Evolutionary conservation across 2,329 filamentous ascomycete species (phyloP), one percentile per base, ranked within the genome.

Genomic region (Ophiostoma australiae): DNA sequence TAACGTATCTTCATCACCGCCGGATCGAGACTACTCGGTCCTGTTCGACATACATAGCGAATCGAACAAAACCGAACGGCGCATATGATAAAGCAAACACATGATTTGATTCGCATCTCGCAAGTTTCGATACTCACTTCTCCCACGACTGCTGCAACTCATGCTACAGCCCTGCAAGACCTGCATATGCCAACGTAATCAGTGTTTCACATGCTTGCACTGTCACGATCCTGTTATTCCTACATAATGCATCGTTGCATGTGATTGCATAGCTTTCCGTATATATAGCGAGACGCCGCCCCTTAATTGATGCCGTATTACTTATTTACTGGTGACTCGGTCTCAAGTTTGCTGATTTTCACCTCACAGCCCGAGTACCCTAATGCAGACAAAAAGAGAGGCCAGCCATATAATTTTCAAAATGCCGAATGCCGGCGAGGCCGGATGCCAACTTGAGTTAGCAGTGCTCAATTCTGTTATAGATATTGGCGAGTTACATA

Each of bases 141-240:
- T 58, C 17, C 52, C 11, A 23, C n/a, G 4, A 58, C 44, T 48
- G 4, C 52, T 27, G 52, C 52, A 15, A 48, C 44, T 48, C 17
- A 48, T n/a, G 23, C 52, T 58, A 11, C 52, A 58, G 52, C 52
- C 52, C 52, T 27, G 48, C 20, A 23, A 55, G n/a, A 55, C 20
- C 48, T 55, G 23, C 52, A 58, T 23, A 58, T 58, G 52, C 52
- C 52, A 58, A 58, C 52, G 23, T 58, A 58, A 27, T 58, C 52
- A 23, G 11, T 27, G 52, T 58, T 58, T 58, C 23, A 58, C 23
- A 58, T 58, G 52, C 23, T 58, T 23, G 52, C 23, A 58, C 8
- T 58, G n/a, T 27, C 23, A 31, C 52, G n/a, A 27, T 11, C 52
- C n/a, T 58, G 15, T 27, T 23, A 5, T 58, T 13, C 23, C n/a